Conservation (phyloP, 75 land plant species). For the Pseudotsuga menziesii region DNA sequence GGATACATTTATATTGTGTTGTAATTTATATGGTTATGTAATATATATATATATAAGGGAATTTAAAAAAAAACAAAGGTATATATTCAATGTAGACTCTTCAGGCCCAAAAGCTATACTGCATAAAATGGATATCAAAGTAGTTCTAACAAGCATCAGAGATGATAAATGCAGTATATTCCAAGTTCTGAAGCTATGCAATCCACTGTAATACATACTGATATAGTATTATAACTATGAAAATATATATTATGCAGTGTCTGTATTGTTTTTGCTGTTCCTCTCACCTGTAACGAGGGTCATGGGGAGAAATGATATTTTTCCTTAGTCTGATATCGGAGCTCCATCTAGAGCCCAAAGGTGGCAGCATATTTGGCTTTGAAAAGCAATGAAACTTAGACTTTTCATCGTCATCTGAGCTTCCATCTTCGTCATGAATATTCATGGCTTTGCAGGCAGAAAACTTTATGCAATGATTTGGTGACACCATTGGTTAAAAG, state of each 20-base stretch:
- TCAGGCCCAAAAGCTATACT: too few species aligned
- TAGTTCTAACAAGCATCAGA: not conserved
- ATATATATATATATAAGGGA: too few species aligned
- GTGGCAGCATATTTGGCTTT: conserved; percentile 11
- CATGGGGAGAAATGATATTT: conserved; percentile 7
- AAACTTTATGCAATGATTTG: too few species aligned
- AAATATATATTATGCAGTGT: not conserved
- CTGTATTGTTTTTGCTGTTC: not conserved
- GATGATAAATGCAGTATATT: not conserved
- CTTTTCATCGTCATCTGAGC: too few species aligned
- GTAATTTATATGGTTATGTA: too few species aligned
- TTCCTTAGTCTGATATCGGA: not conserved
- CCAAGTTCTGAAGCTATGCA: not conserved
- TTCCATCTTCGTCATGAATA: too few species aligned
- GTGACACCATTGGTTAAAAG: too few species aligned
- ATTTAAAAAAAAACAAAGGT: too few species aligned
- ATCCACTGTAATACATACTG: not conserved
- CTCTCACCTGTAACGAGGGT: not conserved
- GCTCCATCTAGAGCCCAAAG: conserved; percentile 1
- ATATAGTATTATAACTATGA: not conserved
- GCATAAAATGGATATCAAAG: not conserved
- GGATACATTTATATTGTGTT: too few species aligned
- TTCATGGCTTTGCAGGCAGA: too few species aligned
- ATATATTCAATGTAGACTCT: too few species aligned
- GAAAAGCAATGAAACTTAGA: not conserved